Evolutionary conservation across 139 green algal genomes (phyloP).

Genomic region (Eudorina sp.): DNA sequence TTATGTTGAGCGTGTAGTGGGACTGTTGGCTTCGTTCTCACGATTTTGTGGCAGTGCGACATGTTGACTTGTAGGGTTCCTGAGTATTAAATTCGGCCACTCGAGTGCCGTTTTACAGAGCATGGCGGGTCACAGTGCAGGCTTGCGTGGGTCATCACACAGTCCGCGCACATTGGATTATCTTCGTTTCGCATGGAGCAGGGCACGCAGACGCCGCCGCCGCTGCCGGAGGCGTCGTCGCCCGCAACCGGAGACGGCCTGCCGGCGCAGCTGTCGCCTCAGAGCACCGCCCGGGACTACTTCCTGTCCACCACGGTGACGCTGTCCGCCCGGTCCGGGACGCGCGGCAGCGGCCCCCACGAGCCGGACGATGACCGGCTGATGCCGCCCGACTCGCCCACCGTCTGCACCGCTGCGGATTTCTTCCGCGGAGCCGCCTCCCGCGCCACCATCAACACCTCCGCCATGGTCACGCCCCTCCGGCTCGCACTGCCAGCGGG

Average conservation of each 20-base stretch:
- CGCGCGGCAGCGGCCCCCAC: neutral
- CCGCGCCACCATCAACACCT: slow-evolving; percentile 41
- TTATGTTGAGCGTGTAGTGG: too few relatives aligned
- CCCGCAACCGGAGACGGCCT: too few relatives aligned
- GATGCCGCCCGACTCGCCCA: slow-evolving; percentile 10
- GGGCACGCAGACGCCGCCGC: slow-evolving; percentile 8
- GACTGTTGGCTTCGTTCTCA: too few relatives aligned
- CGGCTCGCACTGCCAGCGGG: neutral
- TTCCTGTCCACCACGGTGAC: slow-evolving; percentile 31
- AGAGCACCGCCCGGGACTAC: slow-evolving; percentile 24
- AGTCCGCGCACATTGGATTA: too few relatives aligned
- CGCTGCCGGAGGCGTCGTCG: neutral
- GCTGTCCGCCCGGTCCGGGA: neutral
- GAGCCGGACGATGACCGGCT: neutral
- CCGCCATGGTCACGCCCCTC: neutral
- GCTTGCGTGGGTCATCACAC: too few relatives aligned
- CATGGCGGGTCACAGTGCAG: too few relatives aligned
- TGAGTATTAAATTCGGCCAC: too few relatives aligned
- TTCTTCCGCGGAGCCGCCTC: slow-evolving; percentile 32
- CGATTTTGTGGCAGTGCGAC: too few relatives aligned
- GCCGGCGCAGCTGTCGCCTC: neutral
- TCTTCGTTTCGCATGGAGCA: too few relatives aligned
- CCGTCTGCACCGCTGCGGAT: slow-evolving; percentile 33
- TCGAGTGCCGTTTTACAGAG: too few relatives aligned
- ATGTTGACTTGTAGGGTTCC: too few relatives aligned